A percentile compares a stretch with the other conserved stretches of the same genome.
Conservation (phyloP, 345 rosid genomes). For the Corchorus capsularis region DNA sequence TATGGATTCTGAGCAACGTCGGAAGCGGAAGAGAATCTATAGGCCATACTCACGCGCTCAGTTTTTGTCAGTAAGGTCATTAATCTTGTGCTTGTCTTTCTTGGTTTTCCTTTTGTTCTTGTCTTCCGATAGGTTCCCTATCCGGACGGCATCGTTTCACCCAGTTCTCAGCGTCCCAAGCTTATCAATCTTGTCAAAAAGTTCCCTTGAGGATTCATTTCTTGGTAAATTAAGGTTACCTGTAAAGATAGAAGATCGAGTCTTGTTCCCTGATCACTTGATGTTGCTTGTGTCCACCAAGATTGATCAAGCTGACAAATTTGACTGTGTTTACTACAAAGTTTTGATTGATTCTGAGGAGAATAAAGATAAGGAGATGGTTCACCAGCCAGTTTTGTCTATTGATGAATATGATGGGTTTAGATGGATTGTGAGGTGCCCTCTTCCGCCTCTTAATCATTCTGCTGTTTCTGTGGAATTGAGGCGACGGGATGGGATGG, state of each 20-base stretch:
- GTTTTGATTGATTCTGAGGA: constrained; percentile 15
- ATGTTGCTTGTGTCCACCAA: constrained; percentile 52
- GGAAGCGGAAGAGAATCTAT: constrained; percentile 73
- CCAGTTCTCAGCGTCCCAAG: constrained; percentile 63
- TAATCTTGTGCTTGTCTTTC: constrained; percentile 56
- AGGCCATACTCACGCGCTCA: constrained; percentile 38
- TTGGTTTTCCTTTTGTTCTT: constrained; percentile 63
- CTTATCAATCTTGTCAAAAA: constrained; percentile 53
- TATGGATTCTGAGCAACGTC: constrained; percentile 78
- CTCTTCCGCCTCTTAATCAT: constrained; percentile 58
- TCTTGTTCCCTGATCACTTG: constrained; percentile 83
- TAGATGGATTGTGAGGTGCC: constrained; percentile 73
- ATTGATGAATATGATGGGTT: constrained; percentile 53
- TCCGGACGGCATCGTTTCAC: constrained; percentile 48
- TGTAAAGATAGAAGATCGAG: constrained; percentile 55
- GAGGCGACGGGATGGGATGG: constrained; percentile 40
- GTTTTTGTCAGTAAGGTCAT: constrained; percentile 56
- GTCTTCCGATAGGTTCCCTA: constrained; percentile 54
- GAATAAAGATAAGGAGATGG: constrained; percentile 19
- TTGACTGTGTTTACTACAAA: constrained; percentile 66
- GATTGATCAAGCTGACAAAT: constrained; percentile 26
- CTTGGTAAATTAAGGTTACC: constrained; percentile 31
- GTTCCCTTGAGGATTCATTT: constrained; percentile 44
- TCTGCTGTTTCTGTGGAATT: constrained; percentile 56
- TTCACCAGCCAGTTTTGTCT: constrained; percentile 45